Base-by-base conservation (phyloP, 176 grass and related monocot species). In the Saccharum officinarum region DNA sequence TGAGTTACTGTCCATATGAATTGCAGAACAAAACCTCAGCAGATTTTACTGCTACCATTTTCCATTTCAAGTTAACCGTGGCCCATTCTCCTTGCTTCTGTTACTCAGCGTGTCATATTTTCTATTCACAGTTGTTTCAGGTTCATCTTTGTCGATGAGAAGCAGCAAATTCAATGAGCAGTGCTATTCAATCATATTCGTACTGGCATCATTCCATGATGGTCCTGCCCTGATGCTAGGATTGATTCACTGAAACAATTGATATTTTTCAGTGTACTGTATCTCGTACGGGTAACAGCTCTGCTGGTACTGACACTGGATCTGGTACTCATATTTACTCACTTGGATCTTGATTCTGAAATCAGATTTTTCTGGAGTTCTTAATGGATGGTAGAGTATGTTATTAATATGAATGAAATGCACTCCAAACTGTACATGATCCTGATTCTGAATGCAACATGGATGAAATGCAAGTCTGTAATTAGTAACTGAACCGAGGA, bases 251-350 rank as follows among this genome's bases (percentile, higher is more conserved):
- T 49, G 20, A 66, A 46, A 37, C 26, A 54, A 45, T 57, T 69
- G 63, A 81, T 74, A 8, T 81, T 76, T 89, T 89, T 69, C 77
- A 40, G n/a, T 49, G 76, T 89, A 70, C 62, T 62, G 82, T 20
- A 80, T 85, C 37, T 38, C 26, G 82, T 49, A 81, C 82, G 15
- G 63, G 30, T 22, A 61, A 62, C n/a, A 46, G 70, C 46, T 64
- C 50, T 69, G 61, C n/a, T 28, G 47, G 82, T 83, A 83, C 75
- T 45, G 44, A 11, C 17, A 42, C 54, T 65, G 34, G 42, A 84
- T 88, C 75, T 79, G 75, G 80, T 72, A 59, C 75, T 26, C 68
- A 33, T 13, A 46, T 84, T 67, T 80, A 73, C 25, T 78, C 25
- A 10, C 34, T 2, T 60, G 37, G 57, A 75, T 83, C 65, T 67